Base-by-base conservation (phyloP, 768 basidiomycete genomes). In the Boletus pseudopeckii region DNA sequence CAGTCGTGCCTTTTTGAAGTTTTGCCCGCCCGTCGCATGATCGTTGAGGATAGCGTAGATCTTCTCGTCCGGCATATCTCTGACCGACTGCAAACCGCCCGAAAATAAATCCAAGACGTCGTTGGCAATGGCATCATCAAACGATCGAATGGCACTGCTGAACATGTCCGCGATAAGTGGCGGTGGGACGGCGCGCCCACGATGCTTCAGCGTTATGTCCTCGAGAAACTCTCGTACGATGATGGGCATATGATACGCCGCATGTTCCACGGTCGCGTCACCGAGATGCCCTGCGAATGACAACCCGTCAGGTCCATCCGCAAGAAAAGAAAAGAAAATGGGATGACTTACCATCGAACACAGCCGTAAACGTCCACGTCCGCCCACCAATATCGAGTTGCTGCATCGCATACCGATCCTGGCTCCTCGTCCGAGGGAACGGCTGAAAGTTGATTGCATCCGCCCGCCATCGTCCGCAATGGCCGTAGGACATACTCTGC, bases 391-490 rank as follows among this genome's bases (percentile, higher is more conserved):
- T 71, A 41, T 82, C 72, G 52, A 85, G 72, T 60, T 78, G 76
- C 8, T 79, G 79, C 51, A 84, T 76, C 30, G 83, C 77, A 56
- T 84, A 84, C 52, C 85, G 76, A 60, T 87, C 85, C 69, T 87
- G 85, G 1, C 82, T 85, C 55, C 68, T 72, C 18, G 77, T 74
- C 9, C 68, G 72, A 1, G 74, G 71, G 36, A 80, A 84, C 4
- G 85, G 85, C 56, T 87, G 85, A 54, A 87, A 86, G 63, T 86
- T 86, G 65, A 87, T 69, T 41, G 77, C 78, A 59, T 86, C 82
- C 5, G 78, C 83, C n/a, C 71, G 67, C 69, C 70, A 71, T 61
- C 67, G 75, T 51, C 64, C 73, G 48, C 50, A 58, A 34, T 60
- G 60, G 34, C 72, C 75, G 24, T 81, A 72, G 33, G 67, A 58